Evolutionary conservation across 805 yeast genomes (phyloP).

Genomic region (Candida hungchunana): DNA sequence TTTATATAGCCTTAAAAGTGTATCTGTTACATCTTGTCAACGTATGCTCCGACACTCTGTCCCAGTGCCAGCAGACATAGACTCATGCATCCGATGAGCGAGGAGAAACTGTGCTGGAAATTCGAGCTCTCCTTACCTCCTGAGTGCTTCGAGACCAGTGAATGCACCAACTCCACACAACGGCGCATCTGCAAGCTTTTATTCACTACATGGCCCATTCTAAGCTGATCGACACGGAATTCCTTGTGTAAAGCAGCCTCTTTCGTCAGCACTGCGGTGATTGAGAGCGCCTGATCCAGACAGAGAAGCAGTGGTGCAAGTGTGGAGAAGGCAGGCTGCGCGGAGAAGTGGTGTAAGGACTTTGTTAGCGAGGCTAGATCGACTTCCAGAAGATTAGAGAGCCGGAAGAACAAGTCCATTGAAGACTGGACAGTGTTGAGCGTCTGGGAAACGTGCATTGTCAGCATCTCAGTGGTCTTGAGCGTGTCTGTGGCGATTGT

Average conservation of each 20-base stretch:
- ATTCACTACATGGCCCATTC: background rate
- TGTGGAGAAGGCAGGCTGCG: background rate
- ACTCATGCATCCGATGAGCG: slow-evolving; percentile 4
- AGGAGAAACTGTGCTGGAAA: slow-evolving; percentile 3
- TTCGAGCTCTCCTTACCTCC: background rate
- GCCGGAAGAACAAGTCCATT: slow-evolving; percentile 9
- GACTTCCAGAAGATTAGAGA: slow-evolving; percentile 3
- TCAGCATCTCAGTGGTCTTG: slow-evolving; percentile 4
- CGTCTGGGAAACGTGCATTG: slow-evolving; percentile 3
- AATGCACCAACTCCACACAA: background rate
- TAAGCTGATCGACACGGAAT: slow-evolving; percentile 4
- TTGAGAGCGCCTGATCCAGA: slow-evolving; percentile 1
- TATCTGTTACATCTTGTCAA: slow-evolving; percentile 5
- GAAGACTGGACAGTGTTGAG: slow-evolving; percentile 7
- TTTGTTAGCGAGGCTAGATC: background rate
- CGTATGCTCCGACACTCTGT: slow-evolving; percentile 5
- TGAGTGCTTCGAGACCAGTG: background rate
- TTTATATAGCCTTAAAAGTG: too few species aligned
- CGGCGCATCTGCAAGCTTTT: slow-evolving; percentile 1
- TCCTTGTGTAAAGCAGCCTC: slow-evolving; percentile 2
- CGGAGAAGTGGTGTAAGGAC: background rate
- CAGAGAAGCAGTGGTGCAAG: background rate
- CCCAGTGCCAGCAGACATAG: slow-evolving; percentile 4
- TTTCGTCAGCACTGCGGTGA: slow-evolving; percentile 2
- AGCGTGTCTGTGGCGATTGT: slow-evolving; percentile 5